These are phyloP conservation scores for Coemansia sp. DNA, from an alignment of 192 early-diverging fungal genomes.

Conservation along the genomic window DNA sequence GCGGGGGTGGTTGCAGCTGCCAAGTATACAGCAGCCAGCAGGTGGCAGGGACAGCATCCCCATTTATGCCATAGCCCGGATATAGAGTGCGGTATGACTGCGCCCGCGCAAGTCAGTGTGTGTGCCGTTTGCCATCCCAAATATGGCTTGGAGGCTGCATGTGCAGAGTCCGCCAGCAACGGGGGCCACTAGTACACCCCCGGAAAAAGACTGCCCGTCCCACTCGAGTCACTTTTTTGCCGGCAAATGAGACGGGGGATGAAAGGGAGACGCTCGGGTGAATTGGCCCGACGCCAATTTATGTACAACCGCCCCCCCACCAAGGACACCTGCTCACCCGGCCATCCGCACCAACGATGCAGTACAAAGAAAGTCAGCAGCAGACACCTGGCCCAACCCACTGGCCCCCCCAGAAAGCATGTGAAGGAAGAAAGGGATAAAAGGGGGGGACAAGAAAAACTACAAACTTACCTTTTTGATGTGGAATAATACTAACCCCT, in stretches of 20 bases:
- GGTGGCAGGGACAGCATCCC: conserved; percentile 1
- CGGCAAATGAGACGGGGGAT: background rate
- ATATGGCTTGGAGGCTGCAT: conserved; percentile 41
- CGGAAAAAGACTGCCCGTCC: background rate
- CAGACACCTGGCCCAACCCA: background rate
- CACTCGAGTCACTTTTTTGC: background rate
- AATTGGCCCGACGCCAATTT: conserved; percentile 5
- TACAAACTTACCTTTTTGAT: background rate
- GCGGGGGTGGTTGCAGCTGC: conserved; percentile 7
- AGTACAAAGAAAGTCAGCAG: conserved; percentile 6
- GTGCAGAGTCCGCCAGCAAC: background rate
- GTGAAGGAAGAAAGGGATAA: background rate
- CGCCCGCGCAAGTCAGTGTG: conserved; percentile 19
- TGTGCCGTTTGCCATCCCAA: conserved; percentile 18
- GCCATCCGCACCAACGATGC: background rate
- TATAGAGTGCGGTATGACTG: conserved; percentile 12
- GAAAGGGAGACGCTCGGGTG: background rate
- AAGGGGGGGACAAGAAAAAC: too few species aligned
- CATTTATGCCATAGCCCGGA: conserved; percentile 4
- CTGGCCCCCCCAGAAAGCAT: background rate
- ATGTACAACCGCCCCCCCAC: conserved; percentile 6
- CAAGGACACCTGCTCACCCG: conserved; percentile 3
- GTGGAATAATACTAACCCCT: background rate
- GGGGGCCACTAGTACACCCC: background rate
- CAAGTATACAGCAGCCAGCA: conserved; percentile 1